Percentiles rank a stretch among this genome's conserved stretches.
Conservation (phyloP, 192 early-diverging fungal genomes). For the Coemansia sp. region DNA sequence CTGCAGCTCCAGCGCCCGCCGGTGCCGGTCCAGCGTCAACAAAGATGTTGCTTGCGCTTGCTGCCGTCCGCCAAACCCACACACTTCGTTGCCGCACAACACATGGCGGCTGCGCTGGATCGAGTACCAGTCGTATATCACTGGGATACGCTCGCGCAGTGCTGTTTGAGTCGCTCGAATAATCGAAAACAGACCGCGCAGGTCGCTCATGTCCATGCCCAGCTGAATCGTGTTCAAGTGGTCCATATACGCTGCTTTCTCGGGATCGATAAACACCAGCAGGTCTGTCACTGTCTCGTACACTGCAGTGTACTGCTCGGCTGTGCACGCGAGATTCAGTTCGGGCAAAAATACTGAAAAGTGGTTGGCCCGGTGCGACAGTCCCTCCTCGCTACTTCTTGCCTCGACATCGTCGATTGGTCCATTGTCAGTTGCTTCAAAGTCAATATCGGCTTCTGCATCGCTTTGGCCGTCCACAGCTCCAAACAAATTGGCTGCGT, state of each 20-base stretch:
- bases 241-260: slow-evolving; percentile 66
- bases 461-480: not conserved
- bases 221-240: slow-evolving; percentile 73
- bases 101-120: slow-evolving; percentile 39
- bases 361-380: slow-evolving; percentile 64
- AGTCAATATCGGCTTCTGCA: not conserved
- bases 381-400: slow-evolving; percentile 23
- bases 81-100: slow-evolving; percentile 11
- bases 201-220: slow-evolving; percentile 74
- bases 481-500: not conserved
- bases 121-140: slow-evolving; percentile 50
- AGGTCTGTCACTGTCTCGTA: slow-evolving; percentile 75
- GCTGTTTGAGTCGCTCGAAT: slow-evolving; percentile 46
- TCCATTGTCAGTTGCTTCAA: not conserved
- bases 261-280: slow-evolving; percentile 80
- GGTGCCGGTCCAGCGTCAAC: slow-evolving; percentile 45
- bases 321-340: slow-evolving; percentile 68
- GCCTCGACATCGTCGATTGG: slow-evolving; percentile 25
- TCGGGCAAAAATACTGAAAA: slow-evolving; percentile 71
- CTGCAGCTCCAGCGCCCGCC: slow-evolving; percentile 46
- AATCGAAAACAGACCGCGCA: slow-evolving; percentile 51
- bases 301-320: slow-evolving; percentile 70
- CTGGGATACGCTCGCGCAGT: slow-evolving; percentile 44
- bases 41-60: slow-evolving; percentile 31
- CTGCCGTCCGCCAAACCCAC: slow-evolving; percentile 8